Base-by-base conservation (phyloP, 2,329 filamentous ascomycete genomes). In the Ambrosiella beaveri region DNA sequence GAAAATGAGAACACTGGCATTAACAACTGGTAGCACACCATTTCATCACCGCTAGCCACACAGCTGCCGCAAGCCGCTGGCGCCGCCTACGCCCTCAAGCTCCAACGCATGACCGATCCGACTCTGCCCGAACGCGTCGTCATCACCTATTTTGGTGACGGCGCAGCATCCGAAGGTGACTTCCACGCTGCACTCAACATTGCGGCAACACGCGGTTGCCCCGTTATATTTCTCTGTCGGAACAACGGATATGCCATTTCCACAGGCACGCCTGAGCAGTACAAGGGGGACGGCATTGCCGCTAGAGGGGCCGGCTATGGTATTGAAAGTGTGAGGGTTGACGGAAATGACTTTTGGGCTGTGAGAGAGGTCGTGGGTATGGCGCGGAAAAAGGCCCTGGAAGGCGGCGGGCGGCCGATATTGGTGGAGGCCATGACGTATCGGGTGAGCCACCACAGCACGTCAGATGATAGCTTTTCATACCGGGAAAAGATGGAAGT, bases 371-470 rank as follows among this genome's bases (percentile, higher is more conserved):
- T 82, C 0, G 93, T 86, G 27, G 81, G 80, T 65, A 79, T 80
- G 67, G 93, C 93, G 0, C 79, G 90, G 1, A 76, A 80, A 54
- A 80, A 91, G 66, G 90, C 91, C 0, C 76, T 97, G 2, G 74
- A 85, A 58, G 82, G 87, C 49, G 88, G 87, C n/a, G 86, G 88
- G 3, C 81, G 79, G 62, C 89, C 88, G 0, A 79, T 98, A 0
- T 74, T 98, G 7, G 85, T 98, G 45, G 93, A 98, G 71, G 89
- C 89, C 58, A 95, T 98, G 87, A 91, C 87, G 27, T 98, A 98
- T 71, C 88, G 93, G n/a, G 90, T 97, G 49, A 91, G 87, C 6
- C 89, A 98, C 68, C 93, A 98, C 73, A 95, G 88, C 70, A 98
- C 93, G 0, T 93, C 86, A 0, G 93, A 98, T 67, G 93, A 98